A percentile compares a stretch with the other conserved stretches of the same genome.
These are phyloP conservation scores for Fraxinus pennsylvanica DNA, from an alignment of 257 asterid genomes.

Conservation along the genomic window DNA sequence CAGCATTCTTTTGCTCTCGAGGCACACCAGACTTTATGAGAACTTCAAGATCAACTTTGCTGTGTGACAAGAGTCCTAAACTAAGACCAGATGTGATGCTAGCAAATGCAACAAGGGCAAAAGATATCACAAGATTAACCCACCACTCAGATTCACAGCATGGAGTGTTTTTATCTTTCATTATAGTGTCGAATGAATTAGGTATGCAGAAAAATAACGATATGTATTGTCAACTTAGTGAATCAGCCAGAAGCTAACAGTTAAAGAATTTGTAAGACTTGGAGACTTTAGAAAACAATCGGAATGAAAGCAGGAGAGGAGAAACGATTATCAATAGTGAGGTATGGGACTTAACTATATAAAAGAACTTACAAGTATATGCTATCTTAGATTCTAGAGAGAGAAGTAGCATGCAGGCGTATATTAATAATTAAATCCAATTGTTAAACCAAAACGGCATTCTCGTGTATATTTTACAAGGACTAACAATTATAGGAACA, in stretches of 20 bases:
- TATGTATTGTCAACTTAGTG: background rate
- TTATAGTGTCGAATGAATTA: background rate
- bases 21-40: constrained; percentile 43
- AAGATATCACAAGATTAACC: constrained; percentile 23
- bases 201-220: background rate
- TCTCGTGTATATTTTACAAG: background rate
- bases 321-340: background rate
- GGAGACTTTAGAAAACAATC: background rate
- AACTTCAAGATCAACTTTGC: constrained; percentile 46
- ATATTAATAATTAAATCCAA: no score
- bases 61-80: constrained; percentile 38
- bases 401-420: background rate
- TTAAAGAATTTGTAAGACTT: background rate
- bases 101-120: constrained; percentile 35
- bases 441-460: background rate
- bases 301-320: background rate
- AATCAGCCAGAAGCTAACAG: background rate
- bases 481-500: background rate
- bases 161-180: constrained; percentile 25
- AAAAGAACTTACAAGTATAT: constrained; percentile 3
- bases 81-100: constrained; percentile 41
- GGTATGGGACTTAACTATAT: background rate
- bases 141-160: constrained; percentile 35
- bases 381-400: constrained; percentile 7
- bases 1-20: constrained; percentile 36